Evolutionary conservation across 202 grass and related monocot species (phyloP), one percentile per base, ranked within the genome.

Genomic region (Brachypodium distachyon): DNA sequence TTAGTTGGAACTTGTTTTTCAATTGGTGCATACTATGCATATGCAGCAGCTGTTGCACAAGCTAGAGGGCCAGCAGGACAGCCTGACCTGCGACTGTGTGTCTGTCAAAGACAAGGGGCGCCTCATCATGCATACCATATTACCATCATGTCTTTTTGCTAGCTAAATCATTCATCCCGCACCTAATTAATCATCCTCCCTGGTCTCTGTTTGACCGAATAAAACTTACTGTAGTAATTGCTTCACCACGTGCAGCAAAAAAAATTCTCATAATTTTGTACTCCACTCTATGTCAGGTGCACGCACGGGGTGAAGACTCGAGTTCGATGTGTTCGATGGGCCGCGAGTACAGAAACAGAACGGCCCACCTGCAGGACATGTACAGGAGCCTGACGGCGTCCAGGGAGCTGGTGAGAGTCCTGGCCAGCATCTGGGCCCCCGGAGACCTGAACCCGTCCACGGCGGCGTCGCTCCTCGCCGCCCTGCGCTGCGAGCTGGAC

Each of bases 321-420:
- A 73, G 51, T 9, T 80, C 70, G 9, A 50, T 54, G 1, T 66
- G 76, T 18, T 36, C 26, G 39, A 46, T 34, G 18, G 43, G n/a
- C n/a, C n/a, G n/a, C n/a, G n/a, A n/a, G n/a, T n/a, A n/a, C n/a
- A n/a, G n/a, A n/a, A n/a, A 72, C 61, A 74, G 27, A 4, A 61
- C 36, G 47, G 74, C 40, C n/a, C 44, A 42, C 80, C 50, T 80
- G 67, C 77, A 84, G 32, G 78, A 92, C 56, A 73, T 97, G 67
- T 77, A 62, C 73, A 86, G 77, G 67, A 84, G 73, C 70, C 49
- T 97, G 32, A 47, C 64, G 3, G 80, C 91, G 29, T 92, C 85
- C 67, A 87, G 81, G 78, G 89, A 92, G 77, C 87, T 98, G 4
- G 62, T 92, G 42, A 88, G 87, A 25, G 87, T 87, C 6, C 39